Conservation (phyloP, 2,329 filamentous ascomycete genomes). For the Neoascochyta sp. region DNA sequence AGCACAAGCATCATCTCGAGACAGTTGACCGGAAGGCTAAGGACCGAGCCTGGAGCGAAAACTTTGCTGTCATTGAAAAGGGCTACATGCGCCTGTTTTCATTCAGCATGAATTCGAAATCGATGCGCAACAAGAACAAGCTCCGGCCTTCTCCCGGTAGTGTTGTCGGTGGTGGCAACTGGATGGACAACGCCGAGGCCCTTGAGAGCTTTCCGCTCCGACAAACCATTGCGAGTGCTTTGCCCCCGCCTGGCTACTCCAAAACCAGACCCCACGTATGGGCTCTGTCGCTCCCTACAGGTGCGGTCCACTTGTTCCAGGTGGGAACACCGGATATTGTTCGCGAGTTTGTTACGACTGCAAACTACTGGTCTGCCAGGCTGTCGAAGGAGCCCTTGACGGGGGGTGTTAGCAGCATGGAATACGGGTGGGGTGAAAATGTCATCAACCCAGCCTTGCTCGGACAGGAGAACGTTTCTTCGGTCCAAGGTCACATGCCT, state of each 20-base stretch:
- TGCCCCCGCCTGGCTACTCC: constrained; percentile 90
- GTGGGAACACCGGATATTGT: constrained; percentile 93
- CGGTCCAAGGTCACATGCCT: constrained; percentile 35
- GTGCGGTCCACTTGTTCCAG: constrained; percentile 96
- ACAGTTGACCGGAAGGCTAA: constrained; percentile 86
- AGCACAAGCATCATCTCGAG: constrained; percentile 95
- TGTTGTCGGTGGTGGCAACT: constrained; percentile 90
- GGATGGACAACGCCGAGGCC: constrained; percentile 93
- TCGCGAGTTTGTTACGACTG: constrained; percentile 87
- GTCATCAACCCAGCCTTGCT: constrained; percentile 61
- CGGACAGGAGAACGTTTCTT: constrained; percentile 36
- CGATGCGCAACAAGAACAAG: constrained; percentile 64
- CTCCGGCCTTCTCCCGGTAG: constrained; percentile 56
- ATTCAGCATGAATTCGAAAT: constrained; percentile 75
- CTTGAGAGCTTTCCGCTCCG: constrained; percentile 82
- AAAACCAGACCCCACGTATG: constrained; percentile 87
- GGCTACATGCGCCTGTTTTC: constrained; percentile 93
- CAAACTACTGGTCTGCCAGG: constrained; percentile 96
- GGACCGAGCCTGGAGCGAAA: constrained; percentile 90
- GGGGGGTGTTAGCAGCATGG: constrained; percentile 92
- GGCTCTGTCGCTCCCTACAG: constrained; percentile 86
- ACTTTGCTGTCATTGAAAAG: constrained; percentile 94
- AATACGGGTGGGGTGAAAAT: constrained; percentile 91
- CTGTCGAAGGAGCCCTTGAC: constrained; percentile 89
- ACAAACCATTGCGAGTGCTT: constrained; percentile 84